Percentiles rank a stretch among this genome's conserved stretches.
phyloP scores from a whole-genome alignment of 129 eudicot genomes.

The Pulicaria dysenterica region DNA sequence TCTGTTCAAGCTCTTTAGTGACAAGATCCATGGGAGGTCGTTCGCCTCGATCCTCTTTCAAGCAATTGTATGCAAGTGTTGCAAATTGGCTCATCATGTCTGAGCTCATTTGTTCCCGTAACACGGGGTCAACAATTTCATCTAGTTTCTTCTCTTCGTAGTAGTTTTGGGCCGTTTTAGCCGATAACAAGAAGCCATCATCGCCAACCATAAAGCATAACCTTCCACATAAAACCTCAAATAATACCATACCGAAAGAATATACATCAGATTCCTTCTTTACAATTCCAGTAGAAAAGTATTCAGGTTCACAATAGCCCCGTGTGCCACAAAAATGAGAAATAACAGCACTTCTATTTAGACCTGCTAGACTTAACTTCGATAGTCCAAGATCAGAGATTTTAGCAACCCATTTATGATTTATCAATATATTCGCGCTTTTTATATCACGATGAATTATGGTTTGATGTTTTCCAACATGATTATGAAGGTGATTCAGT shows the following conservation, averaged over 20 bases:
- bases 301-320: neutral
- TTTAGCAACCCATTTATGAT: neutral
- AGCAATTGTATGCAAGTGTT: neutral
- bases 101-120: neutral
- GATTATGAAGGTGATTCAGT: neutral
- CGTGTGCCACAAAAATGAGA: conserved; percentile 2
- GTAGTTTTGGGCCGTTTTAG: neutral
- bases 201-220: neutral
- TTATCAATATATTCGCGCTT: neutral
- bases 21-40: conserved; percentile 21
- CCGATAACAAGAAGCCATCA: neutral
- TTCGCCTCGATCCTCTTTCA: conserved; percentile 4
- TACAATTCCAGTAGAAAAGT: conserved; percentile 5
- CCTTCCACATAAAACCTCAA: neutral
- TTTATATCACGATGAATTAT: neutral
- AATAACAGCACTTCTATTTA: neutral
- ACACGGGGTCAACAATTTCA: neutral
- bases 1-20: conserved; percentile 2
- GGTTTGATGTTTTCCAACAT: neutral
- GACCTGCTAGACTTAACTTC: neutral
- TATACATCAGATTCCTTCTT: conserved; percentile 1
- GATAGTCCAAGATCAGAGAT: neutral
- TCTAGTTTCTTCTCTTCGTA: neutral
- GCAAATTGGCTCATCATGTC: conserved; percentile 5
- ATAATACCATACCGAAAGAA: neutral